These are phyloP conservation scores for Apophysomyces sp. DNA, from an alignment of 371 early-diverging fungal genomes.

Conservation along the genomic window DNA sequence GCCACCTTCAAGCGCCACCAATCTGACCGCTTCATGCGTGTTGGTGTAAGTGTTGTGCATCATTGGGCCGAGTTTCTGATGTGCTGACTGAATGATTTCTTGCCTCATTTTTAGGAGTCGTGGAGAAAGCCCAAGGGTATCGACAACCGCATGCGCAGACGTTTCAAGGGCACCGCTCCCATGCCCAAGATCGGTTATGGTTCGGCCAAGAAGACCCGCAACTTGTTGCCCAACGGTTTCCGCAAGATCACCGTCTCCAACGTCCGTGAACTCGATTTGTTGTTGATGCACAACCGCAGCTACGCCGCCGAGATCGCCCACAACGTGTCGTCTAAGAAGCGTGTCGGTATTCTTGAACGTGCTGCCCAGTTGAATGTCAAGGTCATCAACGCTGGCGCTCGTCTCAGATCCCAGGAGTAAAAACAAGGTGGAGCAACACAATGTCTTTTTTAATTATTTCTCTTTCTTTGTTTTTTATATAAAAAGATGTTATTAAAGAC, in stretches of 20 bases:
- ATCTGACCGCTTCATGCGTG: slow-evolving; percentile 97
- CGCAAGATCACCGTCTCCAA: slow-evolving; percentile 95
- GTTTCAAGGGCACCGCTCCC: slow-evolving; percentile 94
- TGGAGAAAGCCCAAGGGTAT: slow-evolving; percentile 99
- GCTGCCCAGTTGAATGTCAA: slow-evolving; percentile 97
- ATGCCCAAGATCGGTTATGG: slow-evolving; percentile 99
- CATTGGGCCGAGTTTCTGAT: not conserved
- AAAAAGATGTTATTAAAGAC: not conserved
- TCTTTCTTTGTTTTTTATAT: not conserved
- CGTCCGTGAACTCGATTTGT: slow-evolving; percentile 91
- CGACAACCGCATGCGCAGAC: slow-evolving; percentile 98
- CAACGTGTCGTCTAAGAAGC: slow-evolving; percentile 94
- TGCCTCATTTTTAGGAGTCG: slow-evolving; percentile 76
- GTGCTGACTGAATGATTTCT: not conserved
- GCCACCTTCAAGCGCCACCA: slow-evolving; percentile 98
- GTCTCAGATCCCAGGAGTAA: slow-evolving; percentile 87
- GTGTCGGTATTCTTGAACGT: slow-evolving; percentile 93
- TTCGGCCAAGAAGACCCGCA: slow-evolving; percentile 92
- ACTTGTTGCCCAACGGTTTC: slow-evolving; percentile 97
- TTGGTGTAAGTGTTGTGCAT: slow-evolving; percentile 68
- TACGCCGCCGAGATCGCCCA: slow-evolving; percentile 99
- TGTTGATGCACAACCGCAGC: slow-evolving; percentile 97
- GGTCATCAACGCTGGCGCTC: slow-evolving; percentile 95
- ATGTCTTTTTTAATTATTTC: not conserved
- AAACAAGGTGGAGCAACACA: slow-evolving; percentile 4